Base-by-base conservation (phyloP, 306 rosid genomes). In the Pachyrhizus erosus region DNA sequence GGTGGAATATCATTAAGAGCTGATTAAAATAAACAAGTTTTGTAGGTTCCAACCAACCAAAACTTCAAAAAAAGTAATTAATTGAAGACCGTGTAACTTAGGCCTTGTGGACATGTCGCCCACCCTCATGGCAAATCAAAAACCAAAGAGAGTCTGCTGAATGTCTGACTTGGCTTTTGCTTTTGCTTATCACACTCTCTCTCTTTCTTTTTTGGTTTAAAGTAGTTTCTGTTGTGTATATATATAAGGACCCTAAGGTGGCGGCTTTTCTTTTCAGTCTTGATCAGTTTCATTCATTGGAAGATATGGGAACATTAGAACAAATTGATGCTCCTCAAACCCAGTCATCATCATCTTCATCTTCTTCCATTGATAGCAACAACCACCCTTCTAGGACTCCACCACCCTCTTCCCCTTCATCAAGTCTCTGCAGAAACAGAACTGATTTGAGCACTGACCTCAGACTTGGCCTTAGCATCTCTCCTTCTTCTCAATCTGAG, bases 101-200 rank as follows among this genome's bases (percentile, higher is more conserved):
- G 86, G 57, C 87, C 86, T 76, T 82, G 78, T 82, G 87, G 86
- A 84, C 90, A 75, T 89, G 92, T 86, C 75, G 84, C 87, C 92
- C 90, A 86, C 90, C 88, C 87, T 78, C 85, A 82, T 3, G 81
- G 88, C 90, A 89, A 86, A 86, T 84, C 88, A 86, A 79, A 79
- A 88, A 84, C 89, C 73, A 39, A 43, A 20, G 15, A 76, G 78
- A 66, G 34, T 78, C 46, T 75, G 46, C 83, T 58, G 21, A 75
- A 37, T 79, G 23, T 78, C 86, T 84, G 57, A 67, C 82, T 70
- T 80, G 65, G 62, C 86, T 73, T 73, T 80, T 69, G 64, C 75
- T 66, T 77, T 55, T 76, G 64, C 52, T 40, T 51, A 64, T 64
- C 70, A 64, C 71, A 71, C 24, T 26, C 24, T 54, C 40, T 17